Conservation (phyloP, 345 rosid species). For the Populus alba region DNA sequence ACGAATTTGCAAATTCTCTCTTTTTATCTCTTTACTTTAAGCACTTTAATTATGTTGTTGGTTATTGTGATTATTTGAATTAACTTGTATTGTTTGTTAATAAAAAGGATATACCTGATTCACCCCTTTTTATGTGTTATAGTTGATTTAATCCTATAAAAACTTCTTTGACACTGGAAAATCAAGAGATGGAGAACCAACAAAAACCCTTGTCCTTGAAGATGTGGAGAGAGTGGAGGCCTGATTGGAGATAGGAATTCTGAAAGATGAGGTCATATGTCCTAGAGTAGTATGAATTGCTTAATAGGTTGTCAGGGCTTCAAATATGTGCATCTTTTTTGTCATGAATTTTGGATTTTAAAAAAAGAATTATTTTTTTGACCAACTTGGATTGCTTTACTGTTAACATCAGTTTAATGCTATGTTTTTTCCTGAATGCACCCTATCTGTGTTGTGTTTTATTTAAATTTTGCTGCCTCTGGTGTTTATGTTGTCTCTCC, state of each 20-base stretch:
- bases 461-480: background rate
- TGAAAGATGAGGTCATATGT: background rate
- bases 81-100: too few relatives aligned
- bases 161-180: too few relatives aligned
- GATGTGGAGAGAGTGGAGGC: constrained; percentile 31
- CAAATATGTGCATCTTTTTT: background rate
- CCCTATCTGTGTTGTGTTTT: background rate
- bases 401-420: background rate
- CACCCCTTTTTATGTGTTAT: too few relatives aligned
- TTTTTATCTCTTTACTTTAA: too few relatives aligned
- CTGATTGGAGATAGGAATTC: constrained; percentile 1
- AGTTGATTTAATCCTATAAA: too few relatives aligned
- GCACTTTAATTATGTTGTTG: too few relatives aligned
- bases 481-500: background rate
- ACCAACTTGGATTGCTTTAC: background rate
- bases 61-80: too few relatives aligned
- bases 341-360: background rate
- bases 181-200: constrained; percentile 2
- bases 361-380: background rate
- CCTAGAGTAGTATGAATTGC: background rate
- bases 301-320: background rate
- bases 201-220: constrained; percentile 32
- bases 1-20: too few relatives aligned
- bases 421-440: background rate
- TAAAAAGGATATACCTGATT: too few relatives aligned